Evolutionary conservation across 2,329 filamentous ascomycete species (phyloP), one percentile per base, ranked within the genome.

Genomic region (Juglanconis oblonga): DNA sequence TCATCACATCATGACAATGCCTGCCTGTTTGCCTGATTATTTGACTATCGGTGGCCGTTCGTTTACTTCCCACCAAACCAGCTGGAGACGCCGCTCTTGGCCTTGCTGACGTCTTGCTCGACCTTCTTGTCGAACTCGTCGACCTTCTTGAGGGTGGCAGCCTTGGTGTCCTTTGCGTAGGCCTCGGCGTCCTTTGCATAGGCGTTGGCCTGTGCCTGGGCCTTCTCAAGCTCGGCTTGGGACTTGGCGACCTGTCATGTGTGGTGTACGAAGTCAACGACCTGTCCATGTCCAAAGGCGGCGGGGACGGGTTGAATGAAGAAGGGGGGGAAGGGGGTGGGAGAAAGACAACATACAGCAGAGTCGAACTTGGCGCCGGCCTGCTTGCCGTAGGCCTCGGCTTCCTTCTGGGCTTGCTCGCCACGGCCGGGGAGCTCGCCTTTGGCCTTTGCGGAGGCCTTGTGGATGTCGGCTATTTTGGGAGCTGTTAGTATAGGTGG

Each of bases 61-160:
- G 14, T 17, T 67, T 72, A 77, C 71, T 83, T 84, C 64, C 84
- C 83, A 59, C 92, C 88, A 70, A 97, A 96, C 93, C 92, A 97
- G 73, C 89, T 85, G 47, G 89, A 90, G 68, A 96, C 75, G 65
- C 89, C 89, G 69, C 87, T 85, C 86, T 97, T 97, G 49, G 92
- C 90, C 80, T 97, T 89, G 55, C 87, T 76, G 4, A 92, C 86
- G 66, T 87, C 87, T 66, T 90, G 80, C 79, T 93, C 90, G 55
- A 97, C 88, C 66, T 87, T 92, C 69, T 86, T 85, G 77, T 97
- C 93, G 69, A 93, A 88, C 73, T 89, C 85, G 75, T 97, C 89
- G 55, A 95, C 86, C 70, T 92, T 90, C 72, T 87, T 85, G 68
- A 88, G 75, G 36, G 87, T 77, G 62, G 88, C 81, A 45, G 86